A percentile compares a stretch with the other conserved stretches of the same genome.
Conservation (phyloP, 169 alveolate species). For the Amoebophrya sp. region DNA sequence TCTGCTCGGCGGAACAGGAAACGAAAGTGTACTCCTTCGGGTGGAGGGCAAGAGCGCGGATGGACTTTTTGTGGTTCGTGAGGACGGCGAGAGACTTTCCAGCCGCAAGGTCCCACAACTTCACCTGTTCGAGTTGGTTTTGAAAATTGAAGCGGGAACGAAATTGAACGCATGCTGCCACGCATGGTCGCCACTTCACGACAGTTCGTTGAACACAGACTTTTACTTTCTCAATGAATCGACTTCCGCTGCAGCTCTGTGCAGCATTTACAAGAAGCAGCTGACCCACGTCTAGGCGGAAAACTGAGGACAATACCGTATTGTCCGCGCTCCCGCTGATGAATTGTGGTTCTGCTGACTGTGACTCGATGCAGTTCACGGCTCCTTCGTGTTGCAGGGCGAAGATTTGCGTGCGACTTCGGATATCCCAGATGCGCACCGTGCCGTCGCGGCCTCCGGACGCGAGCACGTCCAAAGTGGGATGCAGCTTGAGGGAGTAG, state of each 20-base stretch:
- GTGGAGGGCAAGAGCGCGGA: slow-evolving; percentile 83
- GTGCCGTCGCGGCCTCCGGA: slow-evolving; percentile 97
- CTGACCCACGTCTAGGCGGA: no score
- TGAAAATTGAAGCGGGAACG: no score
- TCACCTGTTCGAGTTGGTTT: slow-evolving; percentile 32
- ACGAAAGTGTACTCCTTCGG: slow-evolving; percentile 88
- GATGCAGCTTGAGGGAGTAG: slow-evolving; percentile 85
- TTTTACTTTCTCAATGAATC: no score
- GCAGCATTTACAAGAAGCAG: no score
- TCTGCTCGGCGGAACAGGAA: slow-evolving; percentile 87
- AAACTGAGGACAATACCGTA: no score
- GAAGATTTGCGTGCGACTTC: slow-evolving; percentile 55
- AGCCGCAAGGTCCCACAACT: slow-evolving; percentile 89
- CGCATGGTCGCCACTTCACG: no score
- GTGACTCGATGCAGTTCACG: slow-evolving; percentile 67
- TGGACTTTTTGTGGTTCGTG: slow-evolving; percentile 92
- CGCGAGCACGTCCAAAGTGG: slow-evolving; percentile 79
- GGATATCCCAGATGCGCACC: slow-evolving; percentile 95
- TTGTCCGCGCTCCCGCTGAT: slow-evolving; percentile 74
- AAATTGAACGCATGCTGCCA: no score
- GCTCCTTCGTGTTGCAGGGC: slow-evolving; percentile 64
- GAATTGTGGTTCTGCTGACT: slow-evolving; percentile 89
- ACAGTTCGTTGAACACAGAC: no score
- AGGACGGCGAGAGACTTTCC: slow-evolving; percentile 82
- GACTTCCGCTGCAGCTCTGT: no score